Base-by-base conservation (phyloP, 202 grass and related monocot genomes). In the Schoenoplectus triqueter region DNA sequence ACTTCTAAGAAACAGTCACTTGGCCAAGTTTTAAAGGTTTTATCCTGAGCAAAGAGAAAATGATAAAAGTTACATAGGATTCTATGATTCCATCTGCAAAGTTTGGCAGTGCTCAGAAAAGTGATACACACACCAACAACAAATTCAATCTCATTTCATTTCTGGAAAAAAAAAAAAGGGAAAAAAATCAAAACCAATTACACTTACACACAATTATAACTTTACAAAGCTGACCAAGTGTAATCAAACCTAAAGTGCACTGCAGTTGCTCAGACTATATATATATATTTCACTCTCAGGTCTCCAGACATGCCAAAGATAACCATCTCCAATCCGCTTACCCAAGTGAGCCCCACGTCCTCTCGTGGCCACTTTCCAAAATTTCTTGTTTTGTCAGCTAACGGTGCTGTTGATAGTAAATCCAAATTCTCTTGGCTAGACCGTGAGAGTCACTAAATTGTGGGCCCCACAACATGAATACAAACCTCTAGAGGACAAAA, bases 101-200 rank as follows among this genome's bases (percentile, higher is more conserved):
- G 80, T 78, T 73, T 74, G 80, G 54, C 85, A 87, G 64, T 87
- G 80, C 15, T 54, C 64, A 61, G 77, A 19, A 87, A 74, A 69
- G 75, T 15, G 21, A n/a, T 50, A 18, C 39, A 39, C 51, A 85
- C 22, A 49, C 15, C 20, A 80, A 81, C 57, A 82, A 82, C 57
- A 82, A 82, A 86, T 89, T 71, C 89, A 91, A 87, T 90, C 82
- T 86, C 81, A 87, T 88, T 91, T 75, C 86, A 91, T 93, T 93
- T 89, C 87, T 83, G 66, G 80, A 68, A 85, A 91, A 85, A 87
- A 50, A 49, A 42, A 80, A 85, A 86, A 74, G 72, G 80, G 56
- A 86, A 82, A 70, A 64, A 22, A 85, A 78, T 31, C 31, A 49
- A 85, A 85, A 85, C 15, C 78, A 85, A 85, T 73, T 85, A 49